A percentile compares a stretch with the other conserved stretches of the same genome.
Evolutionary conservation across 768 basidiomycete species (phyloP).

Genomic region (Vararia minispora): DNA sequence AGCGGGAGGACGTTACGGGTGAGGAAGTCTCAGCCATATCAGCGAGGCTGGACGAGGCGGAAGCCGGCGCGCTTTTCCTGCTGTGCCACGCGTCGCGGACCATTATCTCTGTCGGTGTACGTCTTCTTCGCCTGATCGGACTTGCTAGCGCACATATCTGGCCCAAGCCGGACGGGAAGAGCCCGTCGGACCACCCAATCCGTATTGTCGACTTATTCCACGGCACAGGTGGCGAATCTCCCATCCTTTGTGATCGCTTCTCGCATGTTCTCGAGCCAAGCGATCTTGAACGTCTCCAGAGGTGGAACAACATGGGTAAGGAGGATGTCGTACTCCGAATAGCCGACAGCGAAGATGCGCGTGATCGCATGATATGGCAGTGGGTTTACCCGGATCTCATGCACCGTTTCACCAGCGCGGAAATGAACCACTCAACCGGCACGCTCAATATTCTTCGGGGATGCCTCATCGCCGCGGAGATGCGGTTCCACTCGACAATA

Average conservation of each 20-base stretch:
- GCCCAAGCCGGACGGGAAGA: constrained; percentile 14
- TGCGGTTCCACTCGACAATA: constrained; percentile 63
- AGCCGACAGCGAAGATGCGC: constrained; percentile 56
- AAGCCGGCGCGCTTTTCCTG: constrained; percentile 66
- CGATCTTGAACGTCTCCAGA: constrained; percentile 49
- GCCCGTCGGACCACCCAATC: constrained; percentile 19
- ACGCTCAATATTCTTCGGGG: constrained; percentile 47
- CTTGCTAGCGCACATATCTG: constrained; percentile 35
- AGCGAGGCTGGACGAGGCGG: constrained; percentile 47
- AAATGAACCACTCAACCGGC: constrained; percentile 35
- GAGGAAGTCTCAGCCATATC: constrained; percentile 32
- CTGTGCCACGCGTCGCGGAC: constrained; percentile 42
- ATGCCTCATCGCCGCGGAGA: constrained; percentile 52
- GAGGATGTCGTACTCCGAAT: constrained; percentile 52
- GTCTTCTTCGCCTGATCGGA: constrained; percentile 49
- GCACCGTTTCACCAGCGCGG: constrained; percentile 23
- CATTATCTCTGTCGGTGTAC: constrained; percentile 51
- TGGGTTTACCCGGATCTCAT: constrained; percentile 60
- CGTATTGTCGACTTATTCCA: constrained; percentile 44
- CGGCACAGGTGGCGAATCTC: constrained; percentile 32
- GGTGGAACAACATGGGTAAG: constrained; percentile 51
- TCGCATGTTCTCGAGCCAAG: constrained; percentile 55
- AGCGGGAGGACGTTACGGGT: constrained; percentile 24
- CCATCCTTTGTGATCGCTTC: constrained; percentile 43
- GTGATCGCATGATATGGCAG: constrained; percentile 66